A percentile compares a stretch with the other conserved stretches of the same genome.
These are phyloP conservation scores for Wickerhamiella azymoides DNA, from an alignment of 805 yeast species.

Conservation along the genomic window DNA sequence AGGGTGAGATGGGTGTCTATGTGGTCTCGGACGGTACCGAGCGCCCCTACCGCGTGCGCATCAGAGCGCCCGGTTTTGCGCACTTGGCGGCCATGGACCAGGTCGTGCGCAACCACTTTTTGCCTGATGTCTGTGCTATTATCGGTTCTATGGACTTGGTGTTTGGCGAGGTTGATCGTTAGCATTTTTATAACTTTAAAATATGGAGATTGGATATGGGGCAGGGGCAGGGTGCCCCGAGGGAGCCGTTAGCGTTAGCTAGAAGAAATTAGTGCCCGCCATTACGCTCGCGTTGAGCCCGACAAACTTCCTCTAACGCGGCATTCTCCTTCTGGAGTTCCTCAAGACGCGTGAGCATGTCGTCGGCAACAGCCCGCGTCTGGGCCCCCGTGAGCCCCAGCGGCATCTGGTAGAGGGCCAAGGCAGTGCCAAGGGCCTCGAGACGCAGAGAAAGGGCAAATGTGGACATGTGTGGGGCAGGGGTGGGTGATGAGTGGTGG, in stretches of 20 bases:
- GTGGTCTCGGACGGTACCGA: slow-evolving; percentile 81
- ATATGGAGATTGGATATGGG: too few relatives aligned
- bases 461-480: background rate
- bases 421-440: slow-evolving; percentile 2
- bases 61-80: slow-evolving; percentile 90
- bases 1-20: slow-evolving; percentile 89
- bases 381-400: background rate
- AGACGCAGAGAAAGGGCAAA: background rate
- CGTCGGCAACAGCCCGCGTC: background rate
- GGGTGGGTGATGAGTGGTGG: background rate
- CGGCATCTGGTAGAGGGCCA: background rate
- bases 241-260: too few relatives aligned
- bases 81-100: slow-evolving; percentile 83
- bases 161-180: slow-evolving; percentile 90
- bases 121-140: slow-evolving; percentile 87
- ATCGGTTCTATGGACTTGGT: slow-evolving; percentile 93
- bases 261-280: too few relatives aligned
- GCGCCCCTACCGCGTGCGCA: slow-evolving; percentile 84
- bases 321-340: slow-evolving; percentile 2
- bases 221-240: too few relatives aligned
- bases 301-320: background rate
- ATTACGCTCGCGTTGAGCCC: background rate
- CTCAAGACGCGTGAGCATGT: background rate
- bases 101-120: slow-evolving; percentile 69
- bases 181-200: slow-evolving; percentile 14